These are phyloP conservation scores for Schwanniomyces occidentalis DNA, from an alignment of 805 yeast species.

Conservation along the genomic window DNA sequence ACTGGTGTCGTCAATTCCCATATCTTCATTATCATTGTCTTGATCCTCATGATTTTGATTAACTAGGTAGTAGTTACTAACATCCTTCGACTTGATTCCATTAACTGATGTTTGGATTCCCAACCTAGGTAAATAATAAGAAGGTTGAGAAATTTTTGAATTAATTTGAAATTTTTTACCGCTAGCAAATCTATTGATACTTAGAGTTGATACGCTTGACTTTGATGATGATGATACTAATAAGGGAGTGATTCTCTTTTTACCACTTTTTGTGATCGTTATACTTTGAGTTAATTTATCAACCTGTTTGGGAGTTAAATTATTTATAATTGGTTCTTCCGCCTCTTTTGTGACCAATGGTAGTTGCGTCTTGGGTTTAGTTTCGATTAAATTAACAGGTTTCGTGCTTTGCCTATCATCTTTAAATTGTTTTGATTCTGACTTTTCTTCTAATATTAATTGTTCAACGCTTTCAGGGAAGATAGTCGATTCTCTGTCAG, in stretches of 20 bases:
- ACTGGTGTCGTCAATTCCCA: slow-evolving; percentile 27
- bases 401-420: slow-evolving; percentile 3
- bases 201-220: slow-evolving; percentile 12
- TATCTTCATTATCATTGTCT: slow-evolving; percentile 53
- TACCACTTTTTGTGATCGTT: slow-evolving; percentile 72
- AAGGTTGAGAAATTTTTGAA: slow-evolving; percentile 42
- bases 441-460: slow-evolving; percentile 66
- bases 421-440: slow-evolving; percentile 24
- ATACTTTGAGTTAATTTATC: slow-evolving; percentile 40
- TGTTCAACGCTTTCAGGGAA: slow-evolving; percentile 89
- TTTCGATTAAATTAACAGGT: slow-evolving; percentile 11
- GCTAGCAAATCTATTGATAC: slow-evolving; percentile 12
- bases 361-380: slow-evolving; percentile 12
- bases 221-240: slow-evolving; percentile 50
- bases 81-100: slow-evolving; percentile 42
- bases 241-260: slow-evolving; percentile 72
- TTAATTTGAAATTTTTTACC: slow-evolving; percentile 8
- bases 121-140: slow-evolving; percentile 56
- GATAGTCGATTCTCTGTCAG: slow-evolving; percentile 77
- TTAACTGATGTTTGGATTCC: slow-evolving; percentile 67
- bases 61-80: slow-evolving; percentile 11
- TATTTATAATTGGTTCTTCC: slow-evolving; percentile 7
- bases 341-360: no score
- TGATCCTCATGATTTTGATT: slow-evolving; percentile 24
- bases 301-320: slow-evolving; percentile 10